phyloP scores from a whole-genome alignment of 108 stramenopile genomes.

The Cylindrotheca closterium region DNA sequence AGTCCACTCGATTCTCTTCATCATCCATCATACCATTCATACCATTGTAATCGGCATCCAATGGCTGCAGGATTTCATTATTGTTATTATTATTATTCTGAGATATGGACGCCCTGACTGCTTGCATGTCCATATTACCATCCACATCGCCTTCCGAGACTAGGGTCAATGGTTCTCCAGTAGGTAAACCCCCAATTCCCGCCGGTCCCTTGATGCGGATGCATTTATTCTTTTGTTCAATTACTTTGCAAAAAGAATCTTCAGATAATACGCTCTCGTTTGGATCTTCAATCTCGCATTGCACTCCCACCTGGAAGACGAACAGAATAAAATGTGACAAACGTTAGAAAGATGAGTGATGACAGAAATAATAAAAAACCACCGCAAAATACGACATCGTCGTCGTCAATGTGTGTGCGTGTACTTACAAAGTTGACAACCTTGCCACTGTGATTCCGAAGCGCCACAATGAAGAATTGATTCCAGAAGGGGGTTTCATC shows the following conservation, averaged over 20 bases:
- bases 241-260: not conserved
- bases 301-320: not conserved
- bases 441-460: slow-evolving; percentile 52
- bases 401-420: too few species aligned
- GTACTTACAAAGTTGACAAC: slow-evolving; percentile 31
- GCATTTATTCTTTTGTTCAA: not conserved
- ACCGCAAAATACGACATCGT: too few species aligned
- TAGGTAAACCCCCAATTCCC: not conserved
- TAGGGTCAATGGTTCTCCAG: not conserved
- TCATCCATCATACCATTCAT: too few species aligned
- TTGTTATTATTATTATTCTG: too few species aligned
- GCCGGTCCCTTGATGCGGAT: not conserved
- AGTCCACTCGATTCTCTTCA: slow-evolving; percentile 2
- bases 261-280: not conserved
- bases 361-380: not conserved
- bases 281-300: not conserved
- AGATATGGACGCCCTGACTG: too few species aligned
- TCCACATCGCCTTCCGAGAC: not conserved
- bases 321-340: too few species aligned
- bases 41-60: too few species aligned
- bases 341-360: too few species aligned
- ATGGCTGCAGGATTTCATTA: too few species aligned
- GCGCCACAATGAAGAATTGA: slow-evolving; percentile 74
- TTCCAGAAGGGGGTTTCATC: slow-evolving; percentile 87
- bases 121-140: not conserved